phyloP scores from a whole-genome alignment of 352 stramenopile species.

The Globisporangium lucens region DNA sequence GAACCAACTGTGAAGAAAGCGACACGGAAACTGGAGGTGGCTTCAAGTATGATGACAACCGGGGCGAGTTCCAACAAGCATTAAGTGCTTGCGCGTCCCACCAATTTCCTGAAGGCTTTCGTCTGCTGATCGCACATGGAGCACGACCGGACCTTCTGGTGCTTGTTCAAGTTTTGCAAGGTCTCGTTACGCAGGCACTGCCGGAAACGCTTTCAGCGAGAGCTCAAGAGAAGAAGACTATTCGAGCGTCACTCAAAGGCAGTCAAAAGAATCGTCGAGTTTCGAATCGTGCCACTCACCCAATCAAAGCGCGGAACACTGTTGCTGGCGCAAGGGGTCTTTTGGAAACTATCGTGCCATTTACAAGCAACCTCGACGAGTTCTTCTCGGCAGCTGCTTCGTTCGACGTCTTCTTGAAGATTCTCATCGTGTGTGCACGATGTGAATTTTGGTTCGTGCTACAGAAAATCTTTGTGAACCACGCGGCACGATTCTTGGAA shows the following conservation, averaged over 20 bases:
- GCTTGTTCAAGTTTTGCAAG: constrained; percentile 34
- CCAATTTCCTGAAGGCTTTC: constrained; percentile 45
- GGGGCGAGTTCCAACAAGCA: constrained; percentile 44
- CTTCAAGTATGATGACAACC: constrained; percentile 30
- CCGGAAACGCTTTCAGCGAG: neutral
- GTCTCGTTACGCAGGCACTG: constrained; percentile 14
- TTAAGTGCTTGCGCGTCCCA: constrained; percentile 28
- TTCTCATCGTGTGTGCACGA: constrained; percentile 46
- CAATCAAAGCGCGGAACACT: constrained; percentile 5
- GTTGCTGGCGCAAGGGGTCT: constrained; percentile 19
- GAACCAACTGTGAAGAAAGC: constrained; percentile 4
- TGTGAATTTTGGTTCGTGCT: constrained; percentile 52
- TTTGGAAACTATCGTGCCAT: constrained; percentile 27
- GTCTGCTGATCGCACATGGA: constrained; percentile 29
- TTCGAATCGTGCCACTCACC: neutral
- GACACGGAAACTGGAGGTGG: constrained; percentile 25
- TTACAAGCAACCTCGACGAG: constrained; percentile 22
- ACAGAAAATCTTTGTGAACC: constrained; percentile 33
- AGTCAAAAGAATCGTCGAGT: neutral
- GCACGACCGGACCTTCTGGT: constrained; percentile 32
- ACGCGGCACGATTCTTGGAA: constrained; percentile 32
- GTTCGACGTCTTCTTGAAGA: constrained; percentile 41
- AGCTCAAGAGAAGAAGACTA: neutral
- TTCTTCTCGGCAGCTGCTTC: constrained; percentile 39
- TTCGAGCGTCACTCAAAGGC: neutral